These are phyloP conservation scores for Nitzschia palea DNA, from an alignment of 108 stramenopile species.

Conservation along the genomic window DNA sequence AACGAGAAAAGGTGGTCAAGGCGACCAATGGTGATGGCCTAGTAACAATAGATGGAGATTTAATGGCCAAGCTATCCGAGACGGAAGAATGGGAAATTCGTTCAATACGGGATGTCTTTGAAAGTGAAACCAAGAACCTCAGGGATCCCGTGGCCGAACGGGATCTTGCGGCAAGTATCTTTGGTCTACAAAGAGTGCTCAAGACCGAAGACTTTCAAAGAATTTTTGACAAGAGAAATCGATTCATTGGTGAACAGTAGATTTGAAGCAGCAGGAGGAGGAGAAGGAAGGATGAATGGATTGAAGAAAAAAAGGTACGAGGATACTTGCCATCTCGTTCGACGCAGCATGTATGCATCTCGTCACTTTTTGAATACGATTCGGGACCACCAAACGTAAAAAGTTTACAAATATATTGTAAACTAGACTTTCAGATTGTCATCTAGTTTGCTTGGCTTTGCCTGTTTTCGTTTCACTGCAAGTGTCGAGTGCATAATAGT, in stretches of 20 bases:
- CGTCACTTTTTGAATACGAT: neutral
- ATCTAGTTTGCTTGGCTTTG: neutral
- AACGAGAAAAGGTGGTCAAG: slow-evolving; percentile 39
- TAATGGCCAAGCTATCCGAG: slow-evolving; percentile 72
- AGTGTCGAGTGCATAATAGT: too few species aligned
- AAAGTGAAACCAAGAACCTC: slow-evolving; percentile 25
- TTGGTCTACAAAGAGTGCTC: slow-evolving; percentile 52
- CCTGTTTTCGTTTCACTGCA: too few species aligned
- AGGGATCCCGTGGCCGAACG: slow-evolving; percentile 45
- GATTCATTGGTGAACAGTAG: slow-evolving; percentile 75
- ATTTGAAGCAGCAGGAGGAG: too few species aligned
- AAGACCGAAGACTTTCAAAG: slow-evolving; percentile 65
- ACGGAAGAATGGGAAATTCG: slow-evolving; percentile 75
- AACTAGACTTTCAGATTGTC: neutral
- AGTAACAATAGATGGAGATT: slow-evolving; percentile 72
- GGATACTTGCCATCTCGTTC: neutral
- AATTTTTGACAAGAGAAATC: slow-evolving; percentile 83
- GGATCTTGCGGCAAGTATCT: slow-evolving; percentile 71
- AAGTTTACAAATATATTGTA: neutral
- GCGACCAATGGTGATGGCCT: slow-evolving; percentile 42
- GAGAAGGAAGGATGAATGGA: neutral
- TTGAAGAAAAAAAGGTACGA: neutral
- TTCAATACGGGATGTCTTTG: slow-evolving; percentile 48
- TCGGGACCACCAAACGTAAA: neutral
- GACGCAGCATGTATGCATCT: neutral